A percentile compares a stretch with the other conserved stretches of the same genome.
Conservation (phyloP, 2,329 filamentous ascomycete species). For the Bisporella sp. region DNA sequence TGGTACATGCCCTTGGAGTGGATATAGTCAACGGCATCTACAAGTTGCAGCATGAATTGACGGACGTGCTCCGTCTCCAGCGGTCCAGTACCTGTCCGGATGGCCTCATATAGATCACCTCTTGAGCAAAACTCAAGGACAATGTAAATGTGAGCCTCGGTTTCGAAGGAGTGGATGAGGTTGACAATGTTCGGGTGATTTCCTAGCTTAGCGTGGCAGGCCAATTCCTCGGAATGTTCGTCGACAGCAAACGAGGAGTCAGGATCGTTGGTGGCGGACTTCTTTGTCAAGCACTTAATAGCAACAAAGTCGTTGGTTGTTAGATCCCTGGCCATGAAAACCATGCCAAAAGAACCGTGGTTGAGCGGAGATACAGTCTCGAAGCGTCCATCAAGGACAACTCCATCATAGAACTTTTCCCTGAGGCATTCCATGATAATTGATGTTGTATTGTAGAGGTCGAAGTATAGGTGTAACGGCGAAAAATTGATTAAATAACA, state of each 20-base stretch:
- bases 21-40: slow-evolving; percentile 84
- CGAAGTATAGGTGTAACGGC: not conserved
- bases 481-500: slow-evolving; percentile 16
- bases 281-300: slow-evolving; percentile 94
- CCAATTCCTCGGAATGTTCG: slow-evolving; percentile 74
- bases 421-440: slow-evolving; percentile 73
- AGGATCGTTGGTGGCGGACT: slow-evolving; percentile 47
- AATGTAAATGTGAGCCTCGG: slow-evolving; percentile 79
- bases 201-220: slow-evolving; percentile 72
- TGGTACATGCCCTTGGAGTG: slow-evolving; percentile 90
- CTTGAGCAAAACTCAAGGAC: slow-evolving; percentile 94
- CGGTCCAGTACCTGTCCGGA: slow-evolving; percentile 80
- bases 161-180: slow-evolving; percentile 85
- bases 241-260: slow-evolving; percentile 63
- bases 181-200: slow-evolving; percentile 91
- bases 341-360: slow-evolving; percentile 98
- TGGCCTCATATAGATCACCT: slow-evolving; percentile 95
- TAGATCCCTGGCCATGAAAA: slow-evolving; percentile 84
- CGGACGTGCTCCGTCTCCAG: slow-evolving; percentile 94
- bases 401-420: slow-evolving; percentile 71
- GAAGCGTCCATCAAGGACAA: slow-evolving; percentile 83
- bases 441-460: no score
- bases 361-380: slow-evolving; percentile 90
- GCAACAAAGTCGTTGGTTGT: slow-evolving; percentile 74
- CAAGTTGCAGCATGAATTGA: slow-evolving; percentile 91